Evolutionary conservation across 2,329 filamentous ascomycete species (phyloP).

Genomic region (Daldinia sp.): DNA sequence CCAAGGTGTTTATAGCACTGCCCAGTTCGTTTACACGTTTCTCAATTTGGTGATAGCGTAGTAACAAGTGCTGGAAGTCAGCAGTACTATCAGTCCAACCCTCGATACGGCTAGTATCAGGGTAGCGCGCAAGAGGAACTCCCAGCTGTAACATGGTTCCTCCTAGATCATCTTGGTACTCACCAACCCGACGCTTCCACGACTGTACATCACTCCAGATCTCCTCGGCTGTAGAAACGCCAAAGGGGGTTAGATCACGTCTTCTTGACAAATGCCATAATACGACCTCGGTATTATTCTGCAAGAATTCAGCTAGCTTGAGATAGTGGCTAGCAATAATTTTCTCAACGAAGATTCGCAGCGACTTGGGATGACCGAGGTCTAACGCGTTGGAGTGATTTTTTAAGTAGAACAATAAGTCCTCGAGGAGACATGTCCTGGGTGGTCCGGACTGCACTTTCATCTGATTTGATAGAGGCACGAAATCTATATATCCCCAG

Average conservation of each 20-base stretch:
- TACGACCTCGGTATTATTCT: not conserved
- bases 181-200: not conserved
- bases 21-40: not conserved
- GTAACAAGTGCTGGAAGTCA: not conserved
- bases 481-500: not conserved
- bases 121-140: not conserved
- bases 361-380: not conserved
- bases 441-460: not conserved
- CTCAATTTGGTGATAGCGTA: not conserved
- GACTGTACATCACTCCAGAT: slow-evolving; percentile 2
- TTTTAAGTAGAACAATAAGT: not conserved
- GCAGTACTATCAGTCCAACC: not conserved
- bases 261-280: not conserved
- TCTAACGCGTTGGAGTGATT: not conserved
- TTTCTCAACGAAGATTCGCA: not conserved
- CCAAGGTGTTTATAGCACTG: not conserved
- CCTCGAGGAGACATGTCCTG: not conserved
- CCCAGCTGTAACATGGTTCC: slow-evolving; percentile 1
- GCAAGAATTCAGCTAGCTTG: not conserved
- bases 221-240: not conserved
- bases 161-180: not conserved
- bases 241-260: not conserved
- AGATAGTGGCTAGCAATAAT: not conserved
- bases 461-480: not conserved
- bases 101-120: not conserved